These are phyloP conservation scores for Blastobotrys muscicola DNA, from an alignment of 805 yeast species.

Conservation along the genomic window DNA sequence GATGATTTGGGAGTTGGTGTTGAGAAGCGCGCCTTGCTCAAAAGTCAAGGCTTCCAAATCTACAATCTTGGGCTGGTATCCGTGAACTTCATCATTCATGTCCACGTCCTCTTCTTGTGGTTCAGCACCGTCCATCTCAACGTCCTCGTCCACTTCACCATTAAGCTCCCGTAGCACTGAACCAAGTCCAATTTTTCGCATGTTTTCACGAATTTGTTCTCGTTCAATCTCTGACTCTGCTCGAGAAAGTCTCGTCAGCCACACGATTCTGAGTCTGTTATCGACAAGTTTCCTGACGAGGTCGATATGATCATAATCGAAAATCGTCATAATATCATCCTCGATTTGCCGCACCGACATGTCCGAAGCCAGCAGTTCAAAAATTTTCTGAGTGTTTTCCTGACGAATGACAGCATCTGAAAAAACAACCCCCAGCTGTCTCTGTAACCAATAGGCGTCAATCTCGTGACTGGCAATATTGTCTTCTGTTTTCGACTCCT, in stretches of 20 bases:
- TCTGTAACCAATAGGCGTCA: slow-evolving; percentile 46
- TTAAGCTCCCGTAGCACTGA: slow-evolving; percentile 36
- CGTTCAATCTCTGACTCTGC: slow-evolving; percentile 31
- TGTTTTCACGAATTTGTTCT: slow-evolving; percentile 31
- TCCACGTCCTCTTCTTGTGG: slow-evolving; percentile 16
- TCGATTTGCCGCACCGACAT: slow-evolving; percentile 39
- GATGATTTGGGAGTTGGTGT: slow-evolving; percentile 56
- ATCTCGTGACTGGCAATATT: slow-evolving; percentile 33
- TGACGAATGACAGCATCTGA: slow-evolving; percentile 35
- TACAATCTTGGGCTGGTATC: slow-evolving; percentile 36
- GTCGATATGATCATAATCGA: slow-evolving; percentile 43
- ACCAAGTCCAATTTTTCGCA: slow-evolving; percentile 36
- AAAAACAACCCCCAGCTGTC: slow-evolving; percentile 33
- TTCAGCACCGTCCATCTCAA: slow-evolving; percentile 2
- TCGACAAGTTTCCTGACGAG: slow-evolving; percentile 40
- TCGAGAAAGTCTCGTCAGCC: slow-evolving; percentile 41
- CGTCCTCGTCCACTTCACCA: slow-evolving; percentile 13
- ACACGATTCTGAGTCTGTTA: slow-evolving; percentile 44
- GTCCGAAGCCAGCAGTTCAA: slow-evolving; percentile 32
- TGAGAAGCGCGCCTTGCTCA: slow-evolving; percentile 63
- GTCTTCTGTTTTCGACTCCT: slow-evolving; percentile 4
- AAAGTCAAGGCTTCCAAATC: slow-evolving; percentile 56
- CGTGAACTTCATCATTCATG: slow-evolving; percentile 22
- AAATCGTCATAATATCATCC: slow-evolving; percentile 40
- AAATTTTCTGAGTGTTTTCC: slow-evolving; percentile 33